Conservation (phyloP, 345 rosid species). For the Camelina laxa region DNA sequence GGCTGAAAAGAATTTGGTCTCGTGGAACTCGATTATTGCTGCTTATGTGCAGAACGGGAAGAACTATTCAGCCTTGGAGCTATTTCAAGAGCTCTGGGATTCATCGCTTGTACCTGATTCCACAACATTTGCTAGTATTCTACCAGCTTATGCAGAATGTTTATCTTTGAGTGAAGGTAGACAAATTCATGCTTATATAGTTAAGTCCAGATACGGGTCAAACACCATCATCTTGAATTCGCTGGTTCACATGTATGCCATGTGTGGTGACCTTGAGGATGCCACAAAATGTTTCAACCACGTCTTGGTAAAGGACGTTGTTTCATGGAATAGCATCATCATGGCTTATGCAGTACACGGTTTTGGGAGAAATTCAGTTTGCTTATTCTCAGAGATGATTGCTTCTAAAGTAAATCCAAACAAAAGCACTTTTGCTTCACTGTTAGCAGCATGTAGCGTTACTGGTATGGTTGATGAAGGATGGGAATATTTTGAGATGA, state of each 20-base stretch:
- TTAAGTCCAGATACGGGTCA: slow-evolving; percentile 47
- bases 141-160: slow-evolving; percentile 74
- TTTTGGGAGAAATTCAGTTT: slow-evolving; percentile 53
- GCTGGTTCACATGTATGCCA: slow-evolving; percentile 66
- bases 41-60: slow-evolving; percentile 59
- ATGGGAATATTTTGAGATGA: slow-evolving; percentile 63
- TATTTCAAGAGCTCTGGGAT: slow-evolving; percentile 54
- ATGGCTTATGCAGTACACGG: slow-evolving; percentile 80
- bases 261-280: slow-evolving; percentile 67
- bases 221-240: slow-evolving; percentile 65
- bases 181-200: slow-evolving; percentile 59
- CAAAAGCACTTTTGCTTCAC: slow-evolving; percentile 68
- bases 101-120: slow-evolving; percentile 57
- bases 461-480: slow-evolving; percentile 77
- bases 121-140: slow-evolving; percentile 59
- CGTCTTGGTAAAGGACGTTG: slow-evolving; percentile 53
- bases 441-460: slow-evolving; percentile 71
- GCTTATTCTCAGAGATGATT: slow-evolving; percentile 60
- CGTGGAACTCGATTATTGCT: slow-evolving; percentile 76
- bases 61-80: slow-evolving; percentile 54
- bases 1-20: slow-evolving; percentile 57
- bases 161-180: slow-evolving; percentile 56
- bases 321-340: slow-evolving; percentile 80
- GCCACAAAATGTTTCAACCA: slow-evolving; percentile 62
- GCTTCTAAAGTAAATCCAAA: slow-evolving; percentile 58